Percentiles rank a stretch among this genome's conserved stretches.
Evolutionary conservation across 805 yeast species (phyloP).

Genomic region (Myxozyma neglecta): DNA sequence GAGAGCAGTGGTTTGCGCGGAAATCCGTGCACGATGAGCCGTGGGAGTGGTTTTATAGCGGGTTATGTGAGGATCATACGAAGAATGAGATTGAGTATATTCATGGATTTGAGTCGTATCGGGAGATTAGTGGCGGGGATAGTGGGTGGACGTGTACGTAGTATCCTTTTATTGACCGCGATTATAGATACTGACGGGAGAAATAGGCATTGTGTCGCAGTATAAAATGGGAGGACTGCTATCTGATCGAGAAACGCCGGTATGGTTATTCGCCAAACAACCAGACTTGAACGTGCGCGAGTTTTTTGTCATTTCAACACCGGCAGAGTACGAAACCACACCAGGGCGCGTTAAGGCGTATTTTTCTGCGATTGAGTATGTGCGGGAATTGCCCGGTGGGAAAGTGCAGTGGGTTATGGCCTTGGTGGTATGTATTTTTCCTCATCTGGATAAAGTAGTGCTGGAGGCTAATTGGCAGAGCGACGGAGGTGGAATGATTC

Average conservation of each 20-base stretch:
- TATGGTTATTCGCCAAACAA: slow-evolving; percentile 25
- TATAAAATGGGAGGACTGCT: slow-evolving; percentile 8
- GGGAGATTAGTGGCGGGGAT: slow-evolving; percentile 30
- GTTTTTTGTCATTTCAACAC: slow-evolving; percentile 42
- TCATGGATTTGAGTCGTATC: slow-evolving; percentile 36
- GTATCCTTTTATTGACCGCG: background rate
- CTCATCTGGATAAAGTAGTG: background rate
- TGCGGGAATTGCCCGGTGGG: slow-evolving; percentile 31
- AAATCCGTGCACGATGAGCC: slow-evolving; percentile 39
- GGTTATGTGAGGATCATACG: slow-evolving; percentile 43
- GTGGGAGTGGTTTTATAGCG: slow-evolving; percentile 37
- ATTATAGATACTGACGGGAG: background rate
- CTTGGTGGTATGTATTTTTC: slow-evolving; percentile 34
- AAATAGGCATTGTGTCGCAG: slow-evolving; percentile 2
- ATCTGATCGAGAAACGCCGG: slow-evolving; percentile 8
- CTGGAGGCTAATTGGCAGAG: slow-evolving; percentile 29
- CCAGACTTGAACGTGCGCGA: slow-evolving; percentile 37
- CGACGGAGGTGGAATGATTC: slow-evolving; percentile 45
- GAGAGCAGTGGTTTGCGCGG: slow-evolving; percentile 44
- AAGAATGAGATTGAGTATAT: slow-evolving; percentile 44
- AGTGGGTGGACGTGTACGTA: slow-evolving; percentile 28
- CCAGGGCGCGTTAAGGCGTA: slow-evolving; percentile 35
- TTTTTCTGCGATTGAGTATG: slow-evolving; percentile 43
- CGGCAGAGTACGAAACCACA: slow-evolving; percentile 35
- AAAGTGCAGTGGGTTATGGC: slow-evolving; percentile 45